Conservation (phyloP, 345 rosid species). For the Carallia pectinifolia region DNA sequence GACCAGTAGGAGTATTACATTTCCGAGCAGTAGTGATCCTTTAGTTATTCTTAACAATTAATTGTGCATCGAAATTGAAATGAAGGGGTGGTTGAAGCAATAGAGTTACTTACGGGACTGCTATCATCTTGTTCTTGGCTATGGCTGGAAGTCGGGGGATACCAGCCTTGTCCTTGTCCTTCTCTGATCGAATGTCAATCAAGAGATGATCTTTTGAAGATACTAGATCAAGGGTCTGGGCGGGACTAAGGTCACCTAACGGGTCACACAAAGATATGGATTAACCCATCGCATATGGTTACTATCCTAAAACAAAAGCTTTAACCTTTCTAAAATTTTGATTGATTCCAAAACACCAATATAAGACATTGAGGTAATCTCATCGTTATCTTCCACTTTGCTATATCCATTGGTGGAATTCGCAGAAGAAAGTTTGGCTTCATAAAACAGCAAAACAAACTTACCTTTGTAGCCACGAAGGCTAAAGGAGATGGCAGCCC, state of each 20-base stretch:
- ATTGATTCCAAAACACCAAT: background rate
- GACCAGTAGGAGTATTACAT: too few species aligned
- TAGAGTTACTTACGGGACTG: slow-evolving; percentile 68
- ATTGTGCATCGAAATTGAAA: background rate
- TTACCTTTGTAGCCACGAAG: slow-evolving; percentile 93
- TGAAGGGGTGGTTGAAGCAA: slow-evolving; percentile 7
- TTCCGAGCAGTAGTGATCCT: background rate
- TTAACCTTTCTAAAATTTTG: background rate
- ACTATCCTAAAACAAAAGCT: background rate
- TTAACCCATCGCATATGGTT: background rate
- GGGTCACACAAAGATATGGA: background rate
- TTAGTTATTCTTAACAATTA: background rate
- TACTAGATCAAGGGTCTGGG: slow-evolving; percentile 77
- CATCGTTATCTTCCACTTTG: background rate
- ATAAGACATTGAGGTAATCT: background rate
- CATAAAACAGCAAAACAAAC: slow-evolving; percentile 1
- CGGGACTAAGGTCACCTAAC: slow-evolving; percentile 79
- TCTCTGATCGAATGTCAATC: slow-evolving; percentile 90
- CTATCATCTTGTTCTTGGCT: slow-evolving; percentile 72
- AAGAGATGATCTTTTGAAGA: slow-evolving; percentile 50
- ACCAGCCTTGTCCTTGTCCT: slow-evolving; percentile 84
- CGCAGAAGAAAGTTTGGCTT: background rate
- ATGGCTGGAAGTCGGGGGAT: slow-evolving; percentile 90
- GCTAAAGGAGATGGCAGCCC: slow-evolving; percentile 61
- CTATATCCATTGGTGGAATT: background rate